Evolutionary conservation across 2,329 filamentous ascomycete species (phyloP).

Genomic region (Cytospora piceicola): DNA sequence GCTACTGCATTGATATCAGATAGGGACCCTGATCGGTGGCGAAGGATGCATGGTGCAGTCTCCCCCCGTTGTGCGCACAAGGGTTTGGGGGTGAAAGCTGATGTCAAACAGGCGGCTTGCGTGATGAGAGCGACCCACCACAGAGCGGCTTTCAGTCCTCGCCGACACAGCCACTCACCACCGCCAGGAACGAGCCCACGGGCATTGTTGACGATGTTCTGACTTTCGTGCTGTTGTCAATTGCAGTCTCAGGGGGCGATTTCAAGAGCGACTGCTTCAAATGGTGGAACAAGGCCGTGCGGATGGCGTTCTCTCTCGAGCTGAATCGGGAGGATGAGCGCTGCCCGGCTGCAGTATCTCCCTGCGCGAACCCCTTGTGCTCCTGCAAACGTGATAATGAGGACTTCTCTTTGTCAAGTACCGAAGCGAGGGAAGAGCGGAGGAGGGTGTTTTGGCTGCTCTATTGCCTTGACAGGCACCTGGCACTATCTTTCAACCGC

Average conservation of each 20-base stretch:
- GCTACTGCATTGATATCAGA: slow-evolving; percentile 42
- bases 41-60: slow-evolving; percentile 41
- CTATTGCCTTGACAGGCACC: slow-evolving; percentile 51
- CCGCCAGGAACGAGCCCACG: slow-evolving; percentile 42
- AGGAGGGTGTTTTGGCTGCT: slow-evolving; percentile 53
- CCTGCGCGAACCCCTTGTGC: slow-evolving; percentile 41
- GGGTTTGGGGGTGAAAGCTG: not conserved
- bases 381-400: slow-evolving; percentile 39
- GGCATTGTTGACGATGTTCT: slow-evolving; percentile 48
- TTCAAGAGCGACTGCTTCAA: slow-evolving; percentile 53
- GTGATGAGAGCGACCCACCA: slow-evolving; percentile 40
- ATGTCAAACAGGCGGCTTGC: slow-evolving; percentile 38
- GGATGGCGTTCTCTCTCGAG: slow-evolving; percentile 44
- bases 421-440: slow-evolving; percentile 52
- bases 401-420: slow-evolving; percentile 33
- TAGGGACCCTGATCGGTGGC: slow-evolving; percentile 44
- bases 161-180: slow-evolving; percentile 37
- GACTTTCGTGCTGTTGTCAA: slow-evolving; percentile 49
- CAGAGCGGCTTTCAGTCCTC: slow-evolving; percentile 35
- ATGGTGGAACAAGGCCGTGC: slow-evolving; percentile 51
- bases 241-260: slow-evolving; percentile 51
- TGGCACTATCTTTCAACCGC: slow-evolving; percentile 52
- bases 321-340: slow-evolving; percentile 46
- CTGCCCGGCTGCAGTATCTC: slow-evolving; percentile 33
- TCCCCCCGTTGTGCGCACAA: not conserved